Base-by-base conservation (phyloP, 2,329 filamentous ascomycete genomes). In the Fusarium ramigenum region DNA sequence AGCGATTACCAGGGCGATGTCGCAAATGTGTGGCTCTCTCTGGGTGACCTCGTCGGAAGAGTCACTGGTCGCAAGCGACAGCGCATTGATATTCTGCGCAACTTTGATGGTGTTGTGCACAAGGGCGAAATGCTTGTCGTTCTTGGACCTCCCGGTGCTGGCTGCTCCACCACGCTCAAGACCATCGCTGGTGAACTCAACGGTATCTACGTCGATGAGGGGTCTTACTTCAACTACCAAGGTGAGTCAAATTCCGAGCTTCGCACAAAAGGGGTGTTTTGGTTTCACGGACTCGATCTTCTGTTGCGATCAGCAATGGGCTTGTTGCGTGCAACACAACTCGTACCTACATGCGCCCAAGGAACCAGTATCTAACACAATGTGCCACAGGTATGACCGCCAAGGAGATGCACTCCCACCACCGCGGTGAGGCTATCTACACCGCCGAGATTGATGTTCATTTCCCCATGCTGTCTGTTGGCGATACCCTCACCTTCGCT, bases 401-500 rank as follows among this genome's bases (percentile, higher is more conserved):
- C 63, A 83, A 93, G 78, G 89, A 94, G 79, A 96, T 96, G 93
- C 90, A 93, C 82, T 89, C 89, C 16, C 86, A 89, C 70, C 95
- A 96, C 83, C 91, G 93, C 34, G 94, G 94, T 73, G 94, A 97
- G 82, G 93, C 93, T 70, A 95, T 96, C 80, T 96, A 96, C 83
- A 95, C 93, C 0, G 93, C 93, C 66, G 93, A 96, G 81, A 91
- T 93, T 40, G 94, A 97, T 79, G 91, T 93, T 9, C 93, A 95
- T 82, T 95, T 95, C 78, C 92, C 93, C 18, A 89, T 91, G 83
- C 83, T 96, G 76, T 91, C 89, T 4, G 93, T 96, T 47, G 93
- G 93, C 58, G 92, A 96, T 77, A 96, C 93, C 3, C 86, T 96
- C 52, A 91, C 90, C 61, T 96, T 96, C 70, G 93, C 93, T 23